phyloP scores from a whole-genome alignment of 345 rosid species.

The Gossypium mustelinum region DNA sequence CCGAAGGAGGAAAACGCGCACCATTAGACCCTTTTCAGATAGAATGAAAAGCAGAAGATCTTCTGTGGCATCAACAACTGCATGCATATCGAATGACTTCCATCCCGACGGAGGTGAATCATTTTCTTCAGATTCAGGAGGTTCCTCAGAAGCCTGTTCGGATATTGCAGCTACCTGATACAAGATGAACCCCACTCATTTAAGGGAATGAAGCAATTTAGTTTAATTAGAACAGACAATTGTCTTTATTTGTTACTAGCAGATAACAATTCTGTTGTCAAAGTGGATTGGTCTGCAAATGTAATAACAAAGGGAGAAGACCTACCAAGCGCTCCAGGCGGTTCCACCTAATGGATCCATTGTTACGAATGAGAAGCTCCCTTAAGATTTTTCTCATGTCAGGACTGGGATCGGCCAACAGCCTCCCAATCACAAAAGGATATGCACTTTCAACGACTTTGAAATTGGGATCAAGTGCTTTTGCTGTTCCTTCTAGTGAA shows the following conservation, averaged over 20 bases:
- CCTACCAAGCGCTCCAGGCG: slow-evolving; percentile 86
- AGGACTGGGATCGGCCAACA: slow-evolving; percentile 80
- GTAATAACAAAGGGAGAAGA: slow-evolving; percentile 5
- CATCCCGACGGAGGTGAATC: slow-evolving; percentile 41
- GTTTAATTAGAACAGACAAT: neutral
- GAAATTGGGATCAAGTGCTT: slow-evolving; percentile 30
- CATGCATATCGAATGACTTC: slow-evolving; percentile 79
- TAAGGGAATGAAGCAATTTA: neutral
- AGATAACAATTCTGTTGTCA: neutral
- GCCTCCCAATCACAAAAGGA: slow-evolving; percentile 57
- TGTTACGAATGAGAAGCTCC: slow-evolving; percentile 71
- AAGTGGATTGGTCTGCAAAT: neutral
- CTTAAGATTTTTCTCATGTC: slow-evolving; percentile 90
- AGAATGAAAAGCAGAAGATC: slow-evolving; percentile 76
- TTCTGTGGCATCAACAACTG: slow-evolving; percentile 87
- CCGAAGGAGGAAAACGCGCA: slow-evolving; percentile 69
- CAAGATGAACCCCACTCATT: neutral
- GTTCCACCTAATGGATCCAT: slow-evolving; percentile 96
- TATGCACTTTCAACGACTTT: neutral
- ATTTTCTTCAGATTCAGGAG: slow-evolving; percentile 23
- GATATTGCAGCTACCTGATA: slow-evolving; percentile 84
- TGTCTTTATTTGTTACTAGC: neutral
- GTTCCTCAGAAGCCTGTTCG: slow-evolving; percentile 48
- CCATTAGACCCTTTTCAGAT: slow-evolving; percentile 74
- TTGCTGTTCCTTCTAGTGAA: slow-evolving; percentile 93